Evolutionary conservation across 129 eudicot genomes (phyloP), one percentile per base, ranked within the genome.

Genomic region (Arctium minus): DNA sequence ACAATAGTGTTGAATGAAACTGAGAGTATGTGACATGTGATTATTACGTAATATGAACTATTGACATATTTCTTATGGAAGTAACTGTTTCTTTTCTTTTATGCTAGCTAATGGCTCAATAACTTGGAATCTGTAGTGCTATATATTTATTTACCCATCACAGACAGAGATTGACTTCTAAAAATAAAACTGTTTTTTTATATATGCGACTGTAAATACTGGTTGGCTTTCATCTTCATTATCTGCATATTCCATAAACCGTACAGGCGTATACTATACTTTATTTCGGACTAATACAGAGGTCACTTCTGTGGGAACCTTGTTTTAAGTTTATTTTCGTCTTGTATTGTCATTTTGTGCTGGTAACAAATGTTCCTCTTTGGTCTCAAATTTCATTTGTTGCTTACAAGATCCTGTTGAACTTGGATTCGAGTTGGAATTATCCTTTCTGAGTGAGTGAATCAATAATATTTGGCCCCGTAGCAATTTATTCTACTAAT

Each of bases 1-100:
- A 93, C 97, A 77, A 80, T 93, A 5, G 91, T 82, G 70, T 91
- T 90, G 79, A 88, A 89, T 18, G 89, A 88, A 65, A 89, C 84
- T 64, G 93, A 90, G 76, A 84, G 98, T 93, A 86, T 50, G 98
- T 79, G 48, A 42, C 46, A 12, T 86, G 27, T 12, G 36, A 6
- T 27, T 35, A 46, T 70, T 29, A 8, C 7, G 38, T 27, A 6
- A 15, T 60, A 60, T 18, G 8, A 60, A 6, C 2, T 18, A 40
- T 15, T 2, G 18, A 6, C 40, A 3, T 2, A 60, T 79, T n/a
- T 79, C 0, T 69, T 8, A 9, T 31, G 81, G 39, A 65, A 72
- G 37, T 79, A 70, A 39, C 33, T 3, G 18, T 29, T 40, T 46
- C 33, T 75, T 60, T 53, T 40, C 27, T 39, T 11, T 70, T 79